A percentile compares a stretch with the other conserved stretches of the same genome.
phyloP scores from a whole-genome alignment of 495 filamentous ascomycete genomes.

The Penicillium lividum region DNA sequence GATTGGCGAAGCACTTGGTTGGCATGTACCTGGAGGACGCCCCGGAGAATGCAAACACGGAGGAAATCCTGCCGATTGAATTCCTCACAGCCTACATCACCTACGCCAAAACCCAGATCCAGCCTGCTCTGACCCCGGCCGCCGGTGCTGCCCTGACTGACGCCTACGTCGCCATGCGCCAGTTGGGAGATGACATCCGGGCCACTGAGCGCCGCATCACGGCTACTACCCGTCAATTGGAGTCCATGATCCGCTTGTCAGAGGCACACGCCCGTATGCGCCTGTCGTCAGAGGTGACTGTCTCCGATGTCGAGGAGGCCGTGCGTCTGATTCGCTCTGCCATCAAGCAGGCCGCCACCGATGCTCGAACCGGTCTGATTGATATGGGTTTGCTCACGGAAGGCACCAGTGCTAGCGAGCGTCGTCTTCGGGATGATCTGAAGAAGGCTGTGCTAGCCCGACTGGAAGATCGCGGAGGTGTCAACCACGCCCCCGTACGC shows the following conservation, averaged over 20 bases:
- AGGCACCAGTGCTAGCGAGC: conserved; percentile 81
- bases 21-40: conserved; percentile 96
- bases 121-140: conserved; percentile 74
- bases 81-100: conserved; percentile 97
- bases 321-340: conserved; percentile 89
- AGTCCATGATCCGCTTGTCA: conserved; percentile 93
- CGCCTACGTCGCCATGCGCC: conserved; percentile 94
- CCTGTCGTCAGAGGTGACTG: conserved; percentile 71
- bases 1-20: conserved; percentile 87
- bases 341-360: conserved; percentile 96
- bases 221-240: conserved; percentile 91
- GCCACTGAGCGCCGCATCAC: conserved; percentile 94
- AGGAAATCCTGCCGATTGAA: conserved; percentile 87
- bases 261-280: conserved; percentile 99
- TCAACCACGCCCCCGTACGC: conserved; percentile 65
- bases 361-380: conserved; percentile 86
- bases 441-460: conserved; percentile 74
- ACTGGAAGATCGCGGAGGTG: conserved; percentile 72
- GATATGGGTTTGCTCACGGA: conserved; percentile 96
- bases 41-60: conserved; percentile 75
- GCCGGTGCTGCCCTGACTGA: conserved; percentile 80
- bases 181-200: conserved; percentile 92
- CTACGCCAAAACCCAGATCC: conserved; percentile 84
- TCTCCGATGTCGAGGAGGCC: conserved; percentile 83
- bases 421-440: conserved; percentile 76